phyloP scores from a whole-genome alignment of 805 yeast genomes.

The Huiozyma naganishii region DNA sequence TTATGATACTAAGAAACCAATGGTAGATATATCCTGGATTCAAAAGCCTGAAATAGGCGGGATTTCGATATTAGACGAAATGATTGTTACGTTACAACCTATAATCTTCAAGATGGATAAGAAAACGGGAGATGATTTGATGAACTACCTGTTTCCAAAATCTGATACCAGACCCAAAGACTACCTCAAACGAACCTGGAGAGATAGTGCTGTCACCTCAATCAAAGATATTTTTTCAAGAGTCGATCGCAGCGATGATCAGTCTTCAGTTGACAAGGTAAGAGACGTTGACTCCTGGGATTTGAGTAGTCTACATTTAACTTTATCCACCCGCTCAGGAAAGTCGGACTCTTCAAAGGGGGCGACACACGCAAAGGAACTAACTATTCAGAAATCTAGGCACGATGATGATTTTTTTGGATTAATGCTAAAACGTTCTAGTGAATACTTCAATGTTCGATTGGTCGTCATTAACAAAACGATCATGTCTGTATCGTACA shows the following conservation, averaged over 20 bases:
- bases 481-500: conserved; percentile 53
- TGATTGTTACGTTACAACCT: conserved; percentile 42
- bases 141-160: conserved; percentile 38
- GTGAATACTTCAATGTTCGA: conserved; percentile 53
- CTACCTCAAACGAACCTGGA: neutral
- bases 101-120: conserved; percentile 48
- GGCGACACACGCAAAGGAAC: conserved; percentile 4
- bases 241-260: neutral
- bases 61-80: conserved; percentile 42
- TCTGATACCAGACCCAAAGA: neutral
- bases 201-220: neutral
- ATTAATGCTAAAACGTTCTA: conserved; percentile 66
- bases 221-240: neutral
- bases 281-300: conserved; percentile 13
- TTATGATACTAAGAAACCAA: conserved; percentile 23
- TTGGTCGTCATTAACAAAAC: conserved; percentile 39
- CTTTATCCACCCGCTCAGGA: neutral
- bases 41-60: conserved; percentile 56
- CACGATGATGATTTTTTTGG: conserved; percentile 18
- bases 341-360: conserved; percentile 2
- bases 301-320: conserved; percentile 6
- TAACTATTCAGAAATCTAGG: conserved; percentile 1
- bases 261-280: conserved; percentile 2
- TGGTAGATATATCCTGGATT: conserved; percentile 40
- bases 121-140: conserved; percentile 38